Base-by-base conservation (phyloP, 495 filamentous ascomycete genomes). In the Tuber brumale region DNA sequence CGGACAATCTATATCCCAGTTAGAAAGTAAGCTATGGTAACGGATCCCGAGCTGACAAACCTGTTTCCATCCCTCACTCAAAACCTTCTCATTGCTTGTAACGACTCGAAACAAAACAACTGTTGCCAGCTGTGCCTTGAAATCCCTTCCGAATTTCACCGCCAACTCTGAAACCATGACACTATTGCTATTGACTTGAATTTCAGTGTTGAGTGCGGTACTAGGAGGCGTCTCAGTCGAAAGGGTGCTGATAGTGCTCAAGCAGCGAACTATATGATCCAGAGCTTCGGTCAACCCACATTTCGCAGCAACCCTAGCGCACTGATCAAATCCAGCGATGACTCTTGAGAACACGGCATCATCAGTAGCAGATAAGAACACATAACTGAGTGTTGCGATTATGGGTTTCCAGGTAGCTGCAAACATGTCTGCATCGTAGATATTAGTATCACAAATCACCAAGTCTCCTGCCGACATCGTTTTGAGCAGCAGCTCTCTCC, bases 121-220 rank as follows among this genome's bases (percentile, higher is more conserved):
- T 61, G 94, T 97, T 39, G 96, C 96, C 74, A 98, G 85, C 83
- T 98, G 94, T 45, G 94, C 95, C 81, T 93, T 91, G 83, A 94
- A 93, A 81, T 99, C 95, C 75, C 95, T 88, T 39, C 95, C 95
- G 85, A 99, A 97, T 82, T 94, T 94, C 78, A 99, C 95, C 73
- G 95, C 95, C 74, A 97, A 88, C 86, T 99, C 95, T 83, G 95
- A 98, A 80, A 99, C 95, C 95, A 99, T 99, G 42, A 99, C 93
- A 80, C 91, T 97, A 83, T 92, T 94, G 80, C 93, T 90, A 0
- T 91, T 94, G 69, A 90, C 94, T 83, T 98, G 94, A 18, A 99
- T 92, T 85, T 98, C 94, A 0, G 96, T 99, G 82, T 99, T 99
- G 31, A 99, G 88, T 18, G 90, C 83, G 27, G 95, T 98, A 82